phyloP scores from a whole-genome alignment of 2,329 filamentous ascomycete species.

The Phialophora expanda region DNA sequence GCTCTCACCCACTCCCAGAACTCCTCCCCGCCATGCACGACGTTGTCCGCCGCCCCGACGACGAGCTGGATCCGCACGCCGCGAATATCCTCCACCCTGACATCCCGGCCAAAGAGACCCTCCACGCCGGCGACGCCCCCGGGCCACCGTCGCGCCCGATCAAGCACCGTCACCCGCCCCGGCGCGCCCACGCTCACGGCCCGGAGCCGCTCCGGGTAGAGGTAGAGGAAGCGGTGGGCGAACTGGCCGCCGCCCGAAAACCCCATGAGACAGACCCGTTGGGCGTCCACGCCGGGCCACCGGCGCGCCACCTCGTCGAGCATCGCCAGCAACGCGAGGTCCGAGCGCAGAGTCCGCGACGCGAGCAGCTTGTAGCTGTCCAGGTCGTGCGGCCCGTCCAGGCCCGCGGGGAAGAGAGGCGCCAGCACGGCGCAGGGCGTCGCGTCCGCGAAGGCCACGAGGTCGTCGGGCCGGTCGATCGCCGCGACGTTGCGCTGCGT shows the following conservation, averaged over 20 bases:
- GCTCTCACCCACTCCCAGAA: conserved; percentile 11
- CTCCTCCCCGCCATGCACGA: conserved; percentile 19
- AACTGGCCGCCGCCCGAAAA: conserved; percentile 46
- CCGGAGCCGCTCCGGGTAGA: conserved; percentile 42
- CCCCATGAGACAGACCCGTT: conserved; percentile 42
- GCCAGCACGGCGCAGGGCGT: conserved; percentile 41
- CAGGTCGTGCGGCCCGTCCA: conserved; percentile 43
- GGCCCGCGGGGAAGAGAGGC: conserved; percentile 43
- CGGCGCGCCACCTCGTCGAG: conserved; percentile 42
- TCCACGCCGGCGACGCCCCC: background rate
- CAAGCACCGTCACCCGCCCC: conserved; percentile 40
- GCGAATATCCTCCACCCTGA: background rate
- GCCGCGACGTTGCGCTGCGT: conserved; percentile 38
- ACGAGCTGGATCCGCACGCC: conserved; percentile 18
- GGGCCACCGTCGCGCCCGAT: conserved; percentile 13
- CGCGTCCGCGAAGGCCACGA: conserved; percentile 40
- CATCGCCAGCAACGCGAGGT: conserved; percentile 42
- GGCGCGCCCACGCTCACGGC: conserved; percentile 44
- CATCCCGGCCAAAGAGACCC: background rate
- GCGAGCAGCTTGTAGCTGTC: conserved; percentile 43
- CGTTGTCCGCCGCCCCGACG: conserved; percentile 13
- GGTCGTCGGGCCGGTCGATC: conserved; percentile 20
- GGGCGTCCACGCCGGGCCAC: conserved; percentile 42
- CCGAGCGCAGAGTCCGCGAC: conserved; percentile 39
- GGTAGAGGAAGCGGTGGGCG: conserved; percentile 43